phyloP scores from a whole-genome alignment of 192 early-diverging fungal species.

The Linnemannia zychae region DNA sequence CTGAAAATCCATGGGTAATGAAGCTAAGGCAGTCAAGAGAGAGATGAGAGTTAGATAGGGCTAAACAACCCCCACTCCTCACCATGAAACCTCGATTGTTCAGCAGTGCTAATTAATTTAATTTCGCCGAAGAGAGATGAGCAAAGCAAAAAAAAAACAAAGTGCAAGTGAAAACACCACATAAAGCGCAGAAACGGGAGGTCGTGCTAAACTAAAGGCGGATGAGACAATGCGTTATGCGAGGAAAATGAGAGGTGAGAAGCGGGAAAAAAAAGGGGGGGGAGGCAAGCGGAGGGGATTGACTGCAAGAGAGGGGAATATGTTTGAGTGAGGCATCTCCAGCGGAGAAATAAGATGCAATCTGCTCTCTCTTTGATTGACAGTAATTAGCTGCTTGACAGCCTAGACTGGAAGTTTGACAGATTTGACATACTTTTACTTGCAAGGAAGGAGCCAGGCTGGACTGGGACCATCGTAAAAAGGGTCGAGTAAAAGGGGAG shows the following conservation, averaged over 20 bases:
- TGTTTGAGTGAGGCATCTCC: not conserved
- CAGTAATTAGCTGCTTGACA: not conserved
- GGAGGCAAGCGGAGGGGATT: not conserved
- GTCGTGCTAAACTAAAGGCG: not conserved
- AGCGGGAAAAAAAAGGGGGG: not conserved
- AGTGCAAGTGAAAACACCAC: not conserved
- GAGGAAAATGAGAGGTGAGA: not conserved
- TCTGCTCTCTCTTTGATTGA: not conserved
- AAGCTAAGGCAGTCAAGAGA: not conserved
- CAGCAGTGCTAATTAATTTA: not conserved
- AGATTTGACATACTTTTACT: not conserved
- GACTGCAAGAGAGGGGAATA: not conserved
- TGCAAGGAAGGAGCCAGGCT: not conserved
- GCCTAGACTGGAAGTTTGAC: not conserved
- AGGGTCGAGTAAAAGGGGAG: not conserved
- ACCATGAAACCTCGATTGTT: slow-evolving; percentile 1
- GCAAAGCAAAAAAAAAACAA: not conserved
- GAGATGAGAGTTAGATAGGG: not conserved
- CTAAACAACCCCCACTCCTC: not conserved
- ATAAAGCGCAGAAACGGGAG: not conserved
- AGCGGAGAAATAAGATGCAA: not conserved
- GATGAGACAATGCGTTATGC: not conserved
- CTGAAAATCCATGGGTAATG: not conserved
- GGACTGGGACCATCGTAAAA: not conserved
- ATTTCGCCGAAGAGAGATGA: not conserved